phyloP scores from a whole-genome alignment of 139 green algal species.

The Dunaliella sp. region DNA sequence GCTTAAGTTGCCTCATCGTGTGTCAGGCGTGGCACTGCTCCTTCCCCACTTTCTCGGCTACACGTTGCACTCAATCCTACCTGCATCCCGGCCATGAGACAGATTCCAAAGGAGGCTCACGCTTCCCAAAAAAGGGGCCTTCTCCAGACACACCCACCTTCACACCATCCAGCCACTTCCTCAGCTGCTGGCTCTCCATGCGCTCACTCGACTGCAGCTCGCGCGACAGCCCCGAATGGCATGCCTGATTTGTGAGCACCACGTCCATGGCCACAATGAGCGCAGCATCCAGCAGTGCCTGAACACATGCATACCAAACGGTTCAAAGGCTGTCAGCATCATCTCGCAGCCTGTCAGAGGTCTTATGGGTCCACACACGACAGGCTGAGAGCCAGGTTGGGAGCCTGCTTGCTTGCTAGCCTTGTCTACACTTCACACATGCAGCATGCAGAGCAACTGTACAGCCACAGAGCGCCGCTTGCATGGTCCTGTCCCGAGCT shows the following conservation, averaged over 20 bases:
- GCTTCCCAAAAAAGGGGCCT: background rate
- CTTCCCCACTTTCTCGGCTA: background rate
- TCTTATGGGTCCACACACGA: too few relatives aligned
- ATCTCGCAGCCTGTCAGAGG: too few relatives aligned
- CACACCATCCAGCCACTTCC: constrained; percentile 44
- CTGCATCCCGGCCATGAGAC: too few relatives aligned
- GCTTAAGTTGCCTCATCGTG: too few relatives aligned
- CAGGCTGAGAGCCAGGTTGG: too few relatives aligned
- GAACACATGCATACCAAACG: background rate
- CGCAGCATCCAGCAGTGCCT: constrained; percentile 70
- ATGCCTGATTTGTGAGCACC: constrained; percentile 51
- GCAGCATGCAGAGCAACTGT: too few relatives aligned
- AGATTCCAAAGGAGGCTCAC: background rate
- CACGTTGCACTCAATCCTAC: background rate
- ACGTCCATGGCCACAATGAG: constrained; percentile 66
- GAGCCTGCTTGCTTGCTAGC: too few relatives aligned
- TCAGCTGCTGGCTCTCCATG: constrained; percentile 58
- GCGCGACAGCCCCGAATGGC: constrained; percentile 47
- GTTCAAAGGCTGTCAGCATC: background rate
- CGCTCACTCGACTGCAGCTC: constrained; percentile 56
- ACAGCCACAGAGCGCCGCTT: too few relatives aligned
- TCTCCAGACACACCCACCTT: constrained; percentile 5
- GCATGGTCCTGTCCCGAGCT: too few relatives aligned
- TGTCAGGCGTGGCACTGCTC: background rate
- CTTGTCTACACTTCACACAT: too few relatives aligned